phyloP scores from a whole-genome alignment of 2,329 filamentous ascomycete genomes.

The Aspergillus glaucus region DNA sequence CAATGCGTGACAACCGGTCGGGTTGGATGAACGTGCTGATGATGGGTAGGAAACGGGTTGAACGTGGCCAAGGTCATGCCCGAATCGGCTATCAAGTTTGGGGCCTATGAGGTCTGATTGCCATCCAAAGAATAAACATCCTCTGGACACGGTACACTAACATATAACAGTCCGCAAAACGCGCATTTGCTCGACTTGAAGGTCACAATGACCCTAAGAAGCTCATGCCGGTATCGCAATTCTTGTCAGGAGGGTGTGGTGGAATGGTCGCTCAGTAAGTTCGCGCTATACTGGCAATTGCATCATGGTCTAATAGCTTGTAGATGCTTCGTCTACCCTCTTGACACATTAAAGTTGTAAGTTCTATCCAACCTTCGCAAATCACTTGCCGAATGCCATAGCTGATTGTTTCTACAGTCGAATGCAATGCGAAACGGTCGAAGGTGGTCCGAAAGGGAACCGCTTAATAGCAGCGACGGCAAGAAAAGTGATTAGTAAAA shows the following conservation, averaged over 20 bases:
- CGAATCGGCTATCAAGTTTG: constrained; percentile 96
- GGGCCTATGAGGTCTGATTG: constrained; percentile 70
- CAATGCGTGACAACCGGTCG: not conserved
- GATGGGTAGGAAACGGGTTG: constrained; percentile 71
- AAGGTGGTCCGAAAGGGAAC: constrained; percentile 76
- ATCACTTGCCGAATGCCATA: not conserved
- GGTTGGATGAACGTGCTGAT: constrained; percentile 10
- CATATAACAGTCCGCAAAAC: constrained; percentile 64
- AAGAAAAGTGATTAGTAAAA: constrained; percentile 74
- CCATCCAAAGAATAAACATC: not conserved
- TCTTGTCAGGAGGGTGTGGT: constrained; percentile 81
- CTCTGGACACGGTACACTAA: constrained; percentile 9
- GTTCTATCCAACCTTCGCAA: constrained; percentile 13
- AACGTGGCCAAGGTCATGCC: constrained; percentile 99
- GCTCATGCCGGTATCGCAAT: constrained; percentile 80
- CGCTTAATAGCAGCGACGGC: constrained; percentile 76
- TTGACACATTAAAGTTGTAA: constrained; percentile 63
- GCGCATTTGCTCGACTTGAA: constrained; percentile 76
- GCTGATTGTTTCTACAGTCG: constrained; percentile 44
- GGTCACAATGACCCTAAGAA: constrained; percentile 75
- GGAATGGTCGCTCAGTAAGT: constrained; percentile 87
- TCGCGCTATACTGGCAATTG: constrained; percentile 1
- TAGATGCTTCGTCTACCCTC: constrained; percentile 85
- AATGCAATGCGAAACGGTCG: constrained; percentile 90
- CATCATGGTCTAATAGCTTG: constrained; percentile 16